Base-by-base conservation (phyloP, 805 yeast species). In the Scheffersomyces coipomensis region DNA sequence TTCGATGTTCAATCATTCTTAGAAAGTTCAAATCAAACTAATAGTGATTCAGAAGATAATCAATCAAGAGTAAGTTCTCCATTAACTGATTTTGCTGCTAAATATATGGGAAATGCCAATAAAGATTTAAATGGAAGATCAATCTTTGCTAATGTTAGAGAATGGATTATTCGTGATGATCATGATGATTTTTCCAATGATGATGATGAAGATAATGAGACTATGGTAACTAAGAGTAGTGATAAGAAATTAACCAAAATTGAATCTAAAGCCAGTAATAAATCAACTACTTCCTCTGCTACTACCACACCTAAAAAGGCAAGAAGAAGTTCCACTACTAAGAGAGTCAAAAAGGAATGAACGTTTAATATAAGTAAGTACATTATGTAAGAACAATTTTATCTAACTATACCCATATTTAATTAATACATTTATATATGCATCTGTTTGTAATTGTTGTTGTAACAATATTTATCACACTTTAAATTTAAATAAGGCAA, bases 61-160 rank as follows among this genome's bases (percentile, higher is more conserved):
- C 29, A 29, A 9, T 53, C 60, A 13, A 56, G 62, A 19, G 60
- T 55, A 1, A 48, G 62, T 29, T 71, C 83, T 12, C 87, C 88
- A 2, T 80, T 83, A 43, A 75, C 83, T 12, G 85, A 79, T 40
- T 84, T 81, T 64, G 88, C 88, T 1, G 65, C 78, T 24, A 76
- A 71, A 47, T 82, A 71, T 54, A 76, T 79, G 29, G 87, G 83
- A 11, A 81, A 80, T 53, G 78, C 66, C 37, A 57, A 71, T 48
- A 52, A 58, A 42, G 66, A 64, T 19, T 52, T 64, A 48, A 52
- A 63, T 12, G 48, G 45, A 10, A 57, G 57, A 38, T 56, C 69
- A 2, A 51, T 68, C 23, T 49, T 69, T 42, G 68, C 68, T 21
- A 69, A 68, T 45, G 69, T 69, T 33, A 62, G 62, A 48, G 71